Percentiles rank a stretch among this genome's conserved stretches.
These are phyloP conservation scores for Closterium sp. DNA, from an alignment of 139 green algal genomes.

Conservation along the genomic window DNA sequence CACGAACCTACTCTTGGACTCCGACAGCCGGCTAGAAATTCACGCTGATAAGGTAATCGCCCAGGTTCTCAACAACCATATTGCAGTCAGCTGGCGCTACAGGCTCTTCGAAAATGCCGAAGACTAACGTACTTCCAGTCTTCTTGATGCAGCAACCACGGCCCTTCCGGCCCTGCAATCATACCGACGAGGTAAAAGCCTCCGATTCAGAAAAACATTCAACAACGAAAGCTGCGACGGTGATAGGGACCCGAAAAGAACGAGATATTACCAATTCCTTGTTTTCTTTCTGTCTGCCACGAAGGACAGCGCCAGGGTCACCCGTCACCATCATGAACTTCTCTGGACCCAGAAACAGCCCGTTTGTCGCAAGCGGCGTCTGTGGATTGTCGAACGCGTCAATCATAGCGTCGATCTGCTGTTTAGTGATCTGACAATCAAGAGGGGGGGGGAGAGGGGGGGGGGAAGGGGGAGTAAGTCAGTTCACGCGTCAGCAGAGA, in stretches of 20 bases:
- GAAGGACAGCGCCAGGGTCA: conserved; percentile 37
- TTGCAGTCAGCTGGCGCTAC: conserved; percentile 48
- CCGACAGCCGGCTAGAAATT: background rate
- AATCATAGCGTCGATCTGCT: too few species aligned
- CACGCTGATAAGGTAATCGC: conserved; percentile 49
- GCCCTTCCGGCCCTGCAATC: background rate
- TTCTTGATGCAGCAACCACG: conserved; percentile 41
- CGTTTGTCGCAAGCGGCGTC: background rate
- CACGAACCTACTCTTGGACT: background rate
- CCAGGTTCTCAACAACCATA: conserved; percentile 53
- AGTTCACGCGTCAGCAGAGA: conserved; percentile 13
- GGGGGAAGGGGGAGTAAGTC: too few species aligned
- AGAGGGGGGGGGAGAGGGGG: too few species aligned
- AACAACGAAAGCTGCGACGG: background rate
- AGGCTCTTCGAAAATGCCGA: conserved; percentile 55
- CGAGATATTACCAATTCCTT: conserved; percentile 28
- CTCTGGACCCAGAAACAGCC: conserved; percentile 21
- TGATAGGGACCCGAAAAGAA: background rate
- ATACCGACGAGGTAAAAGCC: background rate
- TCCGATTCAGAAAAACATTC: background rate
- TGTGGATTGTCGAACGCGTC: too few species aligned
- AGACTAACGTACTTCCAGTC: conserved; percentile 24
- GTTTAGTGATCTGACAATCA: too few species aligned
- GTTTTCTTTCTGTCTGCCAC: conserved; percentile 20
- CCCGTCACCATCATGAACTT: conserved; percentile 53